These are phyloP conservation scores for Craspedostauros australis DNA, from an alignment of 108 stramenopile genomes.

Conservation along the genomic window DNA sequence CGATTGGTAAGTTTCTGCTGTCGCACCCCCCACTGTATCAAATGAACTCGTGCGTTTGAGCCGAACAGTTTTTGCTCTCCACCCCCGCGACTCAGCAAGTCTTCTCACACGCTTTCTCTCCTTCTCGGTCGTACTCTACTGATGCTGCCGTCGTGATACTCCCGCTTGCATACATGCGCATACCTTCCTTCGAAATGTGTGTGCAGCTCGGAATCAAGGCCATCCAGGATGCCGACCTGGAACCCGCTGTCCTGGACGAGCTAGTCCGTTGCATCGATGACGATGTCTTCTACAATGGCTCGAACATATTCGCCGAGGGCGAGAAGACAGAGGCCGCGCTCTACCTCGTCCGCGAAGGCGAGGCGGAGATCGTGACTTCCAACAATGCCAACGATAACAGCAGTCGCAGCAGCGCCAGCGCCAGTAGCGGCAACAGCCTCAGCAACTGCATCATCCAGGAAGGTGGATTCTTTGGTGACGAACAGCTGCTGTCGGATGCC, in stretches of 20 bases:
- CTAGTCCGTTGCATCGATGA: conserved; percentile 31
- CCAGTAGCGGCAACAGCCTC: neutral
- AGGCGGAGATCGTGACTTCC: conserved; percentile 27
- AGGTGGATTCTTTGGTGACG: conserved; percentile 57
- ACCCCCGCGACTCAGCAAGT: neutral
- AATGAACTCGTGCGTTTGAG: too few relatives aligned
- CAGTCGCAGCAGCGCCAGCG: neutral
- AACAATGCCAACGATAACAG: conserved; percentile 1
- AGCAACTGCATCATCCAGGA: conserved; percentile 14
- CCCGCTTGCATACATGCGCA: too few relatives aligned
- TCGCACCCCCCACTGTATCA: neutral
- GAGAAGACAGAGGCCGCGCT: conserved; percentile 34
- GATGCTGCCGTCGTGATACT: too few relatives aligned
- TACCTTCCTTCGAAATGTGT: too few relatives aligned
- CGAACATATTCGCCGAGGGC: conserved; percentile 71
- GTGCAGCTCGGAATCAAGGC: conserved; percentile 9
- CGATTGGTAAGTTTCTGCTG: conserved; percentile 20
- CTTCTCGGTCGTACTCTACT: too few relatives aligned
- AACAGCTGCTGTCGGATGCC: conserved; percentile 21
- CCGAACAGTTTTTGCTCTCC: neutral
- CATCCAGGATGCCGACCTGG: conserved; percentile 38
- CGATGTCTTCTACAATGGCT: conserved; percentile 45
- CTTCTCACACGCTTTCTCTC: neutral
- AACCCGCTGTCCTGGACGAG: conserved; percentile 30
- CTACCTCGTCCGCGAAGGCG: conserved; percentile 55